These are phyloP conservation scores for Ophiostoma sp. DNA, from an alignment of 2,329 filamentous ascomycete species.

Conservation along the genomic window DNA sequence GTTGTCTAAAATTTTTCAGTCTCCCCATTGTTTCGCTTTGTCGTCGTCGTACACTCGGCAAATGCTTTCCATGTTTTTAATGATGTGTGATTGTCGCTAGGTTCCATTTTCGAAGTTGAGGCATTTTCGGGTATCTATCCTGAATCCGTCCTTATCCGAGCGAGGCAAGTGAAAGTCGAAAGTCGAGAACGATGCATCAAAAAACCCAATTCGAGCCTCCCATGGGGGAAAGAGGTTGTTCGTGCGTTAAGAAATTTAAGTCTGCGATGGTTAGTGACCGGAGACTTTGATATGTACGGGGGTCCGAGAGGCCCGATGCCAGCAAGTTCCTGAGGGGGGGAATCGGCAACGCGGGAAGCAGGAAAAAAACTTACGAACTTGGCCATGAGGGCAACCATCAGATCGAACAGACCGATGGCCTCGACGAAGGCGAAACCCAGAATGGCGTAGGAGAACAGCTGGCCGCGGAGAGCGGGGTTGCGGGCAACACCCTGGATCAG, in stretches of 20 bases:
- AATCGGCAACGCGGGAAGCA: not conserved
- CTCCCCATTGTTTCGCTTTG: conserved; percentile 22
- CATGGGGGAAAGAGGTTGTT: conserved; percentile 22
- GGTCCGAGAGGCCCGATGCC: no score
- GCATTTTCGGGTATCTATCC: conserved; percentile 19
- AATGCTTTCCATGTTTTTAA: conserved; percentile 22
- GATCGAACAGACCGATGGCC: conserved; percentile 55
- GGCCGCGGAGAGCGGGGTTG: conserved; percentile 89
- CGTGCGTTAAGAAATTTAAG: conserved; percentile 24
- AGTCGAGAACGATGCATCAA: conserved; percentile 18
- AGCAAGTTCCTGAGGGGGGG: no score
- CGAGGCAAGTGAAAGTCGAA: conserved; percentile 15
- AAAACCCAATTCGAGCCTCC: conserved; percentile 23
- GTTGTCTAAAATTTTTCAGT: conserved; percentile 21
- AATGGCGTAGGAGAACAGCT: conserved; percentile 71
- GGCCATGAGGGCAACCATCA: conserved; percentile 89
- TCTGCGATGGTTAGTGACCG: conserved; percentile 20
- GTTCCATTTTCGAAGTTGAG: conserved; percentile 20
- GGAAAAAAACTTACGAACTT: conserved; percentile 63
- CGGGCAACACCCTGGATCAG: conserved; percentile 85
- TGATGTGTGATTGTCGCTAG: conserved; percentile 16
- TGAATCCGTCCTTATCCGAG: conserved; percentile 2
- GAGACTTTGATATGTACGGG: no score
- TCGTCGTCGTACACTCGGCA: conserved; percentile 24
- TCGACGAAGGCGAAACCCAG: conserved; percentile 60